Conservation (phyloP, 78 protist species). For the Cavenderia fasciculata region DNA sequence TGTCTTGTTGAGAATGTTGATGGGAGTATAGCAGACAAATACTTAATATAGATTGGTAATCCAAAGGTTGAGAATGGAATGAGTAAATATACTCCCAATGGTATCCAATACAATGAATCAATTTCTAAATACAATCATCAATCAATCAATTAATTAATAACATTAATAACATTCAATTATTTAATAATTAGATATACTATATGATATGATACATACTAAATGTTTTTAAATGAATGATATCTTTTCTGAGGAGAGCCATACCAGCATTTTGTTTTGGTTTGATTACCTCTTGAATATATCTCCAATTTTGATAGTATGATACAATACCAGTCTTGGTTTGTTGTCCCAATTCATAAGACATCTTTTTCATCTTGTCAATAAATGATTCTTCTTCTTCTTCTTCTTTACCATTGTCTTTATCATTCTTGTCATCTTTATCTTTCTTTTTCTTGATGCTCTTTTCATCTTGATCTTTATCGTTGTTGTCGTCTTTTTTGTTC, state of each 20-base stretch:
- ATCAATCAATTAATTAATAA: background rate
- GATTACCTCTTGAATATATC: background rate
- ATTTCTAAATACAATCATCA: background rate
- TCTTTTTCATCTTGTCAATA: background rate
- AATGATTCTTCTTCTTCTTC: background rate
- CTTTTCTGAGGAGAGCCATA: background rate
- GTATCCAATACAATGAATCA: conserved; percentile 43
- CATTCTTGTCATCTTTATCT: background rate
- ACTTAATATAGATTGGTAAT: conserved; percentile 39
- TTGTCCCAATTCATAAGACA: conserved; percentile 12
- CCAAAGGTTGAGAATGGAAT: conserved; percentile 71
- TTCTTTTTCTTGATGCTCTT: too few species aligned
- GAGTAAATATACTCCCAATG: conserved; percentile 21
- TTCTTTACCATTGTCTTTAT: background rate
- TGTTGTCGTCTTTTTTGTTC: too few species aligned
- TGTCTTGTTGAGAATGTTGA: conserved; percentile 39
- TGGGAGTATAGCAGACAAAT: conserved; percentile 37
- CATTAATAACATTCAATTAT: background rate
- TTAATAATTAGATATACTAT: background rate
- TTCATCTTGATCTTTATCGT: too few species aligned
- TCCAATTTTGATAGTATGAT: background rate
- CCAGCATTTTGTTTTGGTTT: conserved; percentile 8
- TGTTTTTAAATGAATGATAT: background rate
- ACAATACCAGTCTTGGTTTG: conserved; percentile 1
- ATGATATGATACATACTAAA: conserved; percentile 4